Conservation (phyloP, 208 protist species). For the Herpetomonas samuelpessoai region DNA sequence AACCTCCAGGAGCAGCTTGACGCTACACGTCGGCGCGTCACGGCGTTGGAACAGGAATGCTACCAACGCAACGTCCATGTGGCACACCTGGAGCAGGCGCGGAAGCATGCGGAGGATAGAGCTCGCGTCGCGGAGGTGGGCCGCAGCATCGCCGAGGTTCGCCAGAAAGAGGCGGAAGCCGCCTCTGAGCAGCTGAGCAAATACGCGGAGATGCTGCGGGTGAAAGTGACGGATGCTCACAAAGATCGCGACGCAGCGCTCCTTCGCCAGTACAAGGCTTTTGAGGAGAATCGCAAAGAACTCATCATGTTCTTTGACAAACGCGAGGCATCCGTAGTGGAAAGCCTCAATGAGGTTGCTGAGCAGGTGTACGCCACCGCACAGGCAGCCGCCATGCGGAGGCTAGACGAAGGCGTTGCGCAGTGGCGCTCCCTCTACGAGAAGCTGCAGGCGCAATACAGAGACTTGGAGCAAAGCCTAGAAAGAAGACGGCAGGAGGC, state of each 20-base stretch:
- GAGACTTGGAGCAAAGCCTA: not conserved
- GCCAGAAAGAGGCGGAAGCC: not conserved
- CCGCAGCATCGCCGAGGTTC: not conserved
- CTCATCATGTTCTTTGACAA: not conserved
- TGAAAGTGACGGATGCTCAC: not conserved
- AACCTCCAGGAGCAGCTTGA: not conserved
- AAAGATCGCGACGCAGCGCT: not conserved
- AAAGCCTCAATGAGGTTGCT: not conserved
- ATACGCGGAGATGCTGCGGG: not conserved
- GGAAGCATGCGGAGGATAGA: not conserved
- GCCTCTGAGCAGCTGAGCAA: not conserved
- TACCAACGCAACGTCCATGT: not conserved
- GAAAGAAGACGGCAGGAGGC: not conserved
- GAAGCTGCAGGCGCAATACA: not conserved
- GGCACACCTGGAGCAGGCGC: not conserved
- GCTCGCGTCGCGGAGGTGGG: not conserved
- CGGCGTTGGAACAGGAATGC: not conserved
- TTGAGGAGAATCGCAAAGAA: not conserved
- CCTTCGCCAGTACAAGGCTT: not conserved
- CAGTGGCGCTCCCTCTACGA: not conserved
- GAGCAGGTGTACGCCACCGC: not conserved
- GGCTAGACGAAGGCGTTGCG: not conserved
- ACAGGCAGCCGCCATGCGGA: not conserved
- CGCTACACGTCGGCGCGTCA: not conserved
- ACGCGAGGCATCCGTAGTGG: not conserved